Percentiles rank a stretch among this genome's conserved stretches.
Evolutionary conservation across 495 filamentous ascomycete species (phyloP).

Genomic region (Acidiella bohemica): DNA sequence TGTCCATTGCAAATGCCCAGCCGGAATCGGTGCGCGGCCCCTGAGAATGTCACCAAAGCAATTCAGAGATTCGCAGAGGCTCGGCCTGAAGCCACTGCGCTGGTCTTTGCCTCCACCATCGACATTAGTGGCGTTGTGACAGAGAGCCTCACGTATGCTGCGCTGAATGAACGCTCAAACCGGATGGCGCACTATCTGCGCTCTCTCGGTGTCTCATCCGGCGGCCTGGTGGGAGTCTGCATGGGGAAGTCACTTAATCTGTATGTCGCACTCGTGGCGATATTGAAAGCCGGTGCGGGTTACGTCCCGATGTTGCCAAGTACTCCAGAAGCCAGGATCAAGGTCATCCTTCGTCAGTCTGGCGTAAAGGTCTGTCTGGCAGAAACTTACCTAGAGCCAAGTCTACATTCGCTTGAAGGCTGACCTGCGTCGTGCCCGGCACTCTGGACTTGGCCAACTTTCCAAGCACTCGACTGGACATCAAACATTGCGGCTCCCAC

Average conservation of each 20-base stretch:
- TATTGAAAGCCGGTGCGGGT: slow-evolving; percentile 57
- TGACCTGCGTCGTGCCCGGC: too few species aligned
- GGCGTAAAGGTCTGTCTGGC: too few species aligned
- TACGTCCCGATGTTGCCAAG: slow-evolving; percentile 58
- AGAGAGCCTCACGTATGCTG: slow-evolving; percentile 42
- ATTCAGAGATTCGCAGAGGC: too few species aligned
- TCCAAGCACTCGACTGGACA: not conserved
- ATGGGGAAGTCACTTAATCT: slow-evolving; percentile 57
- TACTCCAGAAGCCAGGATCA: slow-evolving; percentile 43
- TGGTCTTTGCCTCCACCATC: slow-evolving; percentile 44
- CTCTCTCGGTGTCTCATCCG: slow-evolving; percentile 31
- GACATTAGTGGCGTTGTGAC: slow-evolving; percentile 20
- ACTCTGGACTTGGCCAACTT: too few species aligned
- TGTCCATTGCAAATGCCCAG: slow-evolving; percentile 44
- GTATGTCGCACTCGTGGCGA: slow-evolving; percentile 57
- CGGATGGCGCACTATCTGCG: slow-evolving; percentile 46
- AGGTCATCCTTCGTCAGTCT: slow-evolving; percentile 41
- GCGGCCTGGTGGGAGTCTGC: slow-evolving; percentile 49
- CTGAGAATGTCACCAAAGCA: too few species aligned
- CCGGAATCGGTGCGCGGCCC: too few species aligned
- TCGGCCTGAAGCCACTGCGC: slow-evolving; percentile 41
- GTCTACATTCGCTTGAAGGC: too few species aligned
- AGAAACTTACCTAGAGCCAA: too few species aligned
- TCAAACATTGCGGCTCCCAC: slow-evolving; percentile 11
- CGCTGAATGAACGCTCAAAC: slow-evolving; percentile 51